phyloP scores from a whole-genome alignment of 192 early-diverging fungal species.

The Linnemannia hyalina region DNA sequence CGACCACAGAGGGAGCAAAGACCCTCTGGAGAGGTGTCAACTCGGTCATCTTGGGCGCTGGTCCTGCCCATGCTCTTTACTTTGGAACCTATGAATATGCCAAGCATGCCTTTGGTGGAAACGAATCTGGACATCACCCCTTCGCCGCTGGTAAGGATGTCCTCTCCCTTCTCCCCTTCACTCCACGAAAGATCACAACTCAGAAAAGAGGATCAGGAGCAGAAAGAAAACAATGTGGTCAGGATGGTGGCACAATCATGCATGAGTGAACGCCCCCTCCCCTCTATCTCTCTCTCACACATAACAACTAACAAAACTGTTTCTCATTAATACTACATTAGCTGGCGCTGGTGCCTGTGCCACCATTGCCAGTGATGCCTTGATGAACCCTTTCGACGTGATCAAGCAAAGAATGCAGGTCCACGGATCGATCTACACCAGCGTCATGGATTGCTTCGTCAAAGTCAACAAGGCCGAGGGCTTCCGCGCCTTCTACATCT shows the following conservation, averaged over 20 bases:
- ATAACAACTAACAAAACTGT: not conserved
- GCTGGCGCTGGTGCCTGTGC: conserved; percentile 91
- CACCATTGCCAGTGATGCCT: conserved; percentile 86
- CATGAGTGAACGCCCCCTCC: not conserved
- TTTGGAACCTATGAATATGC: conserved; percentile 96
- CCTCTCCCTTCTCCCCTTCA: not conserved
- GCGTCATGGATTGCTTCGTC: conserved; percentile 76
- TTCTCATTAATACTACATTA: conserved; percentile 35
- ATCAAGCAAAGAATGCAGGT: conserved; percentile 98
- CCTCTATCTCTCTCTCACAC: conserved; percentile 1
- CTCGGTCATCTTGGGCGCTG: conserved; percentile 93
- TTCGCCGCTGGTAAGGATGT: conserved; percentile 67
- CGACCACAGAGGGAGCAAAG: conserved; percentile 80
- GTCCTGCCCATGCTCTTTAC: conserved; percentile 95
- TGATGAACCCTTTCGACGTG: conserved; percentile 99
- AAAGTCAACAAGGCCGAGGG: conserved; percentile 83
- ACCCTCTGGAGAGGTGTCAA: conserved; percentile 95
- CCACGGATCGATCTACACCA: conserved; percentile 77
- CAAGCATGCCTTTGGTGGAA: conserved; percentile 80
- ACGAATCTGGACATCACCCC: conserved; percentile 66
- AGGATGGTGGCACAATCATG: conserved; percentile 8
- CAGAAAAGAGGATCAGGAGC: not conserved
- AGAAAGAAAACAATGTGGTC: not conserved
- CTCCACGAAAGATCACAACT: not conserved
- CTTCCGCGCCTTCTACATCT: conserved; percentile 89